Evolutionary conservation across 805 yeast species (phyloP).

Genomic region (Pichia cabralensis): DNA sequence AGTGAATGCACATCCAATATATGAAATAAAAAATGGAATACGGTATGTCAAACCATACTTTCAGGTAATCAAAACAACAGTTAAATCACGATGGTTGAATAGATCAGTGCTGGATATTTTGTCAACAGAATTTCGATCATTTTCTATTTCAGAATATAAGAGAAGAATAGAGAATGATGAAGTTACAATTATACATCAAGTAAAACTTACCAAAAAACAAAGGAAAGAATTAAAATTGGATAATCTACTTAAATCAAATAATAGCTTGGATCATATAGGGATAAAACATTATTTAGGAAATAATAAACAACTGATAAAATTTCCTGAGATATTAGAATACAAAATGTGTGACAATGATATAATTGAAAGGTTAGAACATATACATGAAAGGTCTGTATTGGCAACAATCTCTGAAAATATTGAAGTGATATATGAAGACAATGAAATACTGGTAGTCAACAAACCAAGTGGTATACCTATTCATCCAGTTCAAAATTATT

Average conservation of each 20-base stretch:
- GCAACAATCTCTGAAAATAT: conserved; percentile 1
- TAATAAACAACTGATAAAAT: neutral
- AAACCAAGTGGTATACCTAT: conserved; percentile 48
- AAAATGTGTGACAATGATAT: conserved; percentile 21
- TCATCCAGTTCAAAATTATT: conserved; percentile 41
- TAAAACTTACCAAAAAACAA: conserved; percentile 12
- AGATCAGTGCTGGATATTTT: conserved; percentile 30
- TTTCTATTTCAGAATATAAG: conserved; percentile 16
- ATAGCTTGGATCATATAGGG: too few relatives aligned
- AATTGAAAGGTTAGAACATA: conserved; percentile 19
- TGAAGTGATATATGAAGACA: conserved; percentile 17
- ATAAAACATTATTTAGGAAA: too few relatives aligned
- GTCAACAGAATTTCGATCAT: conserved; percentile 29
- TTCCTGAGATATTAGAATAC: conserved; percentile 15
- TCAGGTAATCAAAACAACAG: conserved; percentile 26
- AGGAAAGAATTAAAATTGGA: conserved; percentile 2
- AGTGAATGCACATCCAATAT: too few relatives aligned
- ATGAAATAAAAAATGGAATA: conserved; percentile 24
- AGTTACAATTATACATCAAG: conserved; percentile 13
- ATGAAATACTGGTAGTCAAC: conserved; percentile 31
- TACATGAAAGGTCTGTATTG: conserved; percentile 21
- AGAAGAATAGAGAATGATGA: conserved; percentile 13
- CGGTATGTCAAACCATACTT: conserved; percentile 34
- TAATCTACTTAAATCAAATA: neutral
- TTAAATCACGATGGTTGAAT: conserved; percentile 36